Conservation (phyloP, 2,329 filamentous ascomycete species). For the Fusarium tupiense region DNA sequence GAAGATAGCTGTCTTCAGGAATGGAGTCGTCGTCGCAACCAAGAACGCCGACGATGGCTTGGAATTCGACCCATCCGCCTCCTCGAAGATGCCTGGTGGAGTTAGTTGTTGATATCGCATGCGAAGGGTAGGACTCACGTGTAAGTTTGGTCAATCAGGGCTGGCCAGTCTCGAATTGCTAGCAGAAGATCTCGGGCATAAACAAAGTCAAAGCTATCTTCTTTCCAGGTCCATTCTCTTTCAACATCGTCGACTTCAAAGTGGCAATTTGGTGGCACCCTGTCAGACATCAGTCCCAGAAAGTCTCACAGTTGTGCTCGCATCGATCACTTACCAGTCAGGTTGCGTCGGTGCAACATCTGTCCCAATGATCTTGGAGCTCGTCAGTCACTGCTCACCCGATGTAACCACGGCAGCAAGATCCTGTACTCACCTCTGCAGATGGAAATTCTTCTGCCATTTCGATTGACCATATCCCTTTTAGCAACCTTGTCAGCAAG, state of each 20-base stretch:
- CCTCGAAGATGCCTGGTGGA: conserved; percentile 15
- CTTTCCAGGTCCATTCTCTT: conserved; percentile 50
- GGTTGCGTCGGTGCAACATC: conserved; percentile 38
- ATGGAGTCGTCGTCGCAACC: conserved; percentile 38
- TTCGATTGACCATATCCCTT: conserved; percentile 47
- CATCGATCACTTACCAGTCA: conserved; percentile 14
- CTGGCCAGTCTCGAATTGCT: conserved; percentile 45
- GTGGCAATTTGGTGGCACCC: conserved; percentile 50
- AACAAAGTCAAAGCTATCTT: conserved; percentile 49
- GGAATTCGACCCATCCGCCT: conserved; percentile 36
- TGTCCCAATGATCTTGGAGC: conserved; percentile 28
- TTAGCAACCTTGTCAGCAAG: not conserved
- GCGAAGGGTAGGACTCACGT: conserved; percentile 24
- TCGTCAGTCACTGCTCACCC: not conserved
- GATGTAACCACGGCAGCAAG: not conserved
- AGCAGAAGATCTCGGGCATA: conserved; percentile 46
- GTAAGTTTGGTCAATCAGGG: conserved; percentile 48
- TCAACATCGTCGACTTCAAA: conserved; percentile 53
- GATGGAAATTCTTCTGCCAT: conserved; percentile 49
- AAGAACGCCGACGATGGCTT: conserved; percentile 37
- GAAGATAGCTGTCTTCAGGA: conserved; percentile 34
- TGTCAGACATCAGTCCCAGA: conserved; percentile 20
- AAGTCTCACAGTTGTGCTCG: not conserved
- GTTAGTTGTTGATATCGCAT: not conserved
- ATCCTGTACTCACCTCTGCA: conserved; percentile 19